Percentiles rank a stretch among this genome's conserved stretches.
phyloP scores from a whole-genome alignment of 805 yeast species.

The Huiozyma sinensis region DNA sequence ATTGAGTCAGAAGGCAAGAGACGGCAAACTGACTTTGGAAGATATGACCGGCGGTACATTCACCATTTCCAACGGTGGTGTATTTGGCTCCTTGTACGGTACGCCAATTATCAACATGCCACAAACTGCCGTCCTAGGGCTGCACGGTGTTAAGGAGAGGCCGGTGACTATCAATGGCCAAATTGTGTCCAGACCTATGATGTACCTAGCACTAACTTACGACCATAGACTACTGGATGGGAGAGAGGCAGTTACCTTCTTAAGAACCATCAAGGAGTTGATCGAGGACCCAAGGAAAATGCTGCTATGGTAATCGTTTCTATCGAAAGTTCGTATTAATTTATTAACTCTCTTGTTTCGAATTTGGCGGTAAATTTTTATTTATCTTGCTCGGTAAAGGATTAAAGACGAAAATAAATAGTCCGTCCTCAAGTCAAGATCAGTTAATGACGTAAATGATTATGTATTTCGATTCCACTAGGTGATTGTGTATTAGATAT shows the following conservation, averaged over 20 bases:
- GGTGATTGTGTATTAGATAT: too few species aligned
- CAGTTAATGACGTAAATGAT: neutral
- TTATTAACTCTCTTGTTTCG: neutral
- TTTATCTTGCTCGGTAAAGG: neutral
- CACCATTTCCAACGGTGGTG: slow-evolving; percentile 98
- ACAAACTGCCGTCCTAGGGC: slow-evolving; percentile 94
- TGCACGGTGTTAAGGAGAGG: slow-evolving; percentile 96
- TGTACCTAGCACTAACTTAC: slow-evolving; percentile 96
- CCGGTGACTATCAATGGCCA: slow-evolving; percentile 94
- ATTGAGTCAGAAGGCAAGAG: slow-evolving; percentile 90
- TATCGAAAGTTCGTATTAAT: neutral
- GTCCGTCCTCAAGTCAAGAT: neutral
- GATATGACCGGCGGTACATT: slow-evolving; percentile 99
- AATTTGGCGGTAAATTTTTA: neutral
- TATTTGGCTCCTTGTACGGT: slow-evolving; percentile 94
- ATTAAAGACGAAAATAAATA: too few species aligned
- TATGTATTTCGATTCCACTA: neutral
- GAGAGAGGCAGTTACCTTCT: slow-evolving; percentile 96
- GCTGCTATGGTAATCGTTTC: slow-evolving; percentile 42
- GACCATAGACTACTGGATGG: slow-evolving; percentile 98
- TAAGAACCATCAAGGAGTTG: slow-evolving; percentile 90
- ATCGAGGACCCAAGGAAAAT: slow-evolving; percentile 98
- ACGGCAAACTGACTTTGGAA: slow-evolving; percentile 89
- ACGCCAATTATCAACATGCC: slow-evolving; percentile 98
- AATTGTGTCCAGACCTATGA: slow-evolving; percentile 96